These are phyloP conservation scores for Solanum arcanum DNA, from an alignment of 257 asterid genomes.

Conservation along the genomic window DNA sequence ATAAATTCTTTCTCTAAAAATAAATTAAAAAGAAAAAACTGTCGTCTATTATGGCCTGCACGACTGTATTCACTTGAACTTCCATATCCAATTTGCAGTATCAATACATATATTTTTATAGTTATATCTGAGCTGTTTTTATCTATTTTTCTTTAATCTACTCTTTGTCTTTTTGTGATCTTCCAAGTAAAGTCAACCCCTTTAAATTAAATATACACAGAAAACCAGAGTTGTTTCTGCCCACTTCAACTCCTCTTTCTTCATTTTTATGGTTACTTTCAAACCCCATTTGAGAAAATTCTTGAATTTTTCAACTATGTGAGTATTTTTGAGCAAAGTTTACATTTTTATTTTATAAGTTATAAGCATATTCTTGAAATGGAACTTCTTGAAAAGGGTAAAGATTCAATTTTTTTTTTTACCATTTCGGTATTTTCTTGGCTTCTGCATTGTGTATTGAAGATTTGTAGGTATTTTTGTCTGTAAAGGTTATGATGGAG, in stretches of 20 bases:
- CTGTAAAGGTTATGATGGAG: constrained; percentile 26
- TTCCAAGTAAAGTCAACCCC: not conserved
- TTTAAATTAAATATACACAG: not conserved
- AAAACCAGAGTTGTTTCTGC: not conserved
- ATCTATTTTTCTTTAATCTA: not conserved
- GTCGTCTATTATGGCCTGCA: not conserved
- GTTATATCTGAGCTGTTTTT: not conserved
- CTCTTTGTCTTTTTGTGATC: not conserved
- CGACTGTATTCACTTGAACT: not conserved
- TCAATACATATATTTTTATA: not conserved
- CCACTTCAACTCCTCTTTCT: not conserved
- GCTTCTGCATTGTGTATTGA: not conserved
- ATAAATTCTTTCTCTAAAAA: too few relatives aligned
- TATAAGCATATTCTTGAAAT: not conserved
- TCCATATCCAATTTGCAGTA: not conserved
- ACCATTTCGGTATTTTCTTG: not conserved
- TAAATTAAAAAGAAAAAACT: not conserved
- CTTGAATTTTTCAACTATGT: not conserved
- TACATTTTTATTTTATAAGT: not conserved
- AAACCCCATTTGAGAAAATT: not conserved
- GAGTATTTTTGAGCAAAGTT: not conserved
- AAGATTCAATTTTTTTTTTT: not conserved
- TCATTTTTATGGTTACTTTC: not conserved
- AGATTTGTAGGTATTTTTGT: not conserved
- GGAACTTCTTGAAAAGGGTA: not conserved